Base-by-base conservation (phyloP, 345 rosid species). In the Clarkia xantiana region DNA sequence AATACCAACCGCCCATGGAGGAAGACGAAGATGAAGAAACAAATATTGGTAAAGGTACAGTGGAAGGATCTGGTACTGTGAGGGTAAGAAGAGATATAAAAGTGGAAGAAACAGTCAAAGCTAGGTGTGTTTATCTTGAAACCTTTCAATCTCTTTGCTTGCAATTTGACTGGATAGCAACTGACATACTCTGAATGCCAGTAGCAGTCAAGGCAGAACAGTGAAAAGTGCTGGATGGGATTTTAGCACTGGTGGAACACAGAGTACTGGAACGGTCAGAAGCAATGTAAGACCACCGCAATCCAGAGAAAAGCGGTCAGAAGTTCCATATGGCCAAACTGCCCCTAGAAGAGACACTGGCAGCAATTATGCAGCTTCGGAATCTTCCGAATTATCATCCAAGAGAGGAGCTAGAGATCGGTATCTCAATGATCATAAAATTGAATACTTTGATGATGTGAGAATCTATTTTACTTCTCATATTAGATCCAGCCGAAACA, bases 191-290 rank as follows among this genome's bases (percentile, higher is more conserved):
- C 56, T 56, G 11, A 19, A 59, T 56, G 59, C n/a, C 17, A 53
- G 90, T 67, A 56, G 55, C 8, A 7, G 8, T 66, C 96, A 66
- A 71, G 94, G 64, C 11, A 79, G 81, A 63, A 66, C 74, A 43
- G 49, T 67, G 51, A 86, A 65, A 73, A 84, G 66, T 73, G 76
- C 90, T 55, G 98, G 90, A 42, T 91, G 98, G 98, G 94, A 91
- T 71, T 91, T 91, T 74, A 91, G 96, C 71, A 71, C 84, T 62
- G 83, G 96, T 63, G 96, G 84, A 68, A 57, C 79, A 36, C 83
- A 65, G 62, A 49, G 81, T 71, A 64, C 74, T 15, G 96, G 86
- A 59, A 82, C 96, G 29, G 72, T 84, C 41, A 72, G 72, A 58
- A 73, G 78, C 66, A 77, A 77, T 58, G 61, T 71, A 54, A 80